phyloP scores from a whole-genome alignment of 129 eudicot species.

The Lonicera japonica region DNA sequence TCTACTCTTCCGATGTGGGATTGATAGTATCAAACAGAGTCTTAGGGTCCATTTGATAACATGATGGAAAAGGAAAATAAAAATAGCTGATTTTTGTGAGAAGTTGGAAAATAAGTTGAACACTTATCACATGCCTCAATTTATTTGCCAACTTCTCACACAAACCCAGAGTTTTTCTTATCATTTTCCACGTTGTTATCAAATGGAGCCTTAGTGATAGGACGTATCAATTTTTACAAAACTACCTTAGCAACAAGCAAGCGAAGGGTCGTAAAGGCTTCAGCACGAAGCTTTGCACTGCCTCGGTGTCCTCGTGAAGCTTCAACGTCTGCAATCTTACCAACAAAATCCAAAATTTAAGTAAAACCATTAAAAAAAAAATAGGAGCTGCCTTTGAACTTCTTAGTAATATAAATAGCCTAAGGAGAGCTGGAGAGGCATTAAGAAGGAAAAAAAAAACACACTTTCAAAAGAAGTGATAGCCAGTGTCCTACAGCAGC shows the following conservation, averaged over 20 bases:
- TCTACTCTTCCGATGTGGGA: too few species aligned
- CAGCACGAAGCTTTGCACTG: slow-evolving; percentile 75
- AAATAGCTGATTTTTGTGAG: too few species aligned
- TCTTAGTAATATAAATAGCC: not conserved
- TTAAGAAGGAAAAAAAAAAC: slow-evolving; percentile 5
- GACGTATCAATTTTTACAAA: not conserved
- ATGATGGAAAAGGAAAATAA: too few species aligned
- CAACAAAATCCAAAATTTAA: slow-evolving; percentile 5
- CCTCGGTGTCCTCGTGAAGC: slow-evolving; percentile 78
- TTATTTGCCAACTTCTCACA: too few species aligned
- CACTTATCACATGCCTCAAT: too few species aligned
- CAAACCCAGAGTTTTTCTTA: too few species aligned
- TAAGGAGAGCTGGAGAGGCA: slow-evolving; percentile 2
- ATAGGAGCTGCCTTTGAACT: not conserved
- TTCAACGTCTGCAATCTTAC: slow-evolving; percentile 82
- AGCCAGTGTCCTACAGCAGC: slow-evolving; percentile 92
- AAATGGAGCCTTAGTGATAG: not conserved
- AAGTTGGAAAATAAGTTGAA: too few species aligned
- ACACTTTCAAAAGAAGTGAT: slow-evolving; percentile 80
- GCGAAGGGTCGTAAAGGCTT: slow-evolving; percentile 74
- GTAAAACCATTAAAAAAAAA: not conserved
- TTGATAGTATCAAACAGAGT: too few species aligned
- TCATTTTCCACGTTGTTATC: too few species aligned
- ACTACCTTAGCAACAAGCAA: slow-evolving; percentile 84
- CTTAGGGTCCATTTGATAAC: too few species aligned